Evolutionary conservation across 192 early-diverging fungal species (phyloP), one percentile per base, ranked within the genome.

Genomic region (Rhizophlyctis rosea): DNA sequence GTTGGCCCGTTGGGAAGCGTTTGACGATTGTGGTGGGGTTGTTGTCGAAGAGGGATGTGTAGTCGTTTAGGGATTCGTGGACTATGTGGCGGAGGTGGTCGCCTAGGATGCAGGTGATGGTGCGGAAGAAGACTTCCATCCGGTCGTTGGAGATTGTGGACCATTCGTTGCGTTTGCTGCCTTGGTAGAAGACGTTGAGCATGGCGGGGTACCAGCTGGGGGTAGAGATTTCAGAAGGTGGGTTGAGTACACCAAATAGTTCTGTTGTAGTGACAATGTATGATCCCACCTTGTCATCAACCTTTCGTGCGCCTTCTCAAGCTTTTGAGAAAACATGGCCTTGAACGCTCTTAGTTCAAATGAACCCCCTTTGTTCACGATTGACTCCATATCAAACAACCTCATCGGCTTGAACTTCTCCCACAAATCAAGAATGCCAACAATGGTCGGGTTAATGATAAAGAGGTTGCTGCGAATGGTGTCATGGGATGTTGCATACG

Each of bases 101-200:
- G 4, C 65, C 69, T 31, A 86, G 54, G 47, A 84, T 70, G 7
- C 81, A 61, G 0, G 81, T 62, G 36, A 86, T 68, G 21, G 73
- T 72, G 39, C 68, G 59, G 62, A 86, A 86, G 34, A 86, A 82
- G 0, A 57, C 39, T 57, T 83, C 81, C n/a, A 83, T 69, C 35
- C 65, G 67, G 9, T 85, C 83, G 24, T 69, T 62, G 9, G 72
- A 66, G 32, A 86, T 79, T 3, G 77, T 62, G 4, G 77, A 70
- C 79, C 81, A 86, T 53, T 78, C 78, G 57, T 81, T 77, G 13
- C 71, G 73, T 44, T 85, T 82, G 54, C 71, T 77, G 25, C 77
- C 78, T 70, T 82, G 78, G 62, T 84, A 86, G 54, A 86, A 86
- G 3, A 84, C 67, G 44, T 81, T 83, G n/a, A 86, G 57, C 57